Evolutionary conservation across 2,329 filamentous ascomycete species (phyloP).

Genomic region (Penicillium corylophilum): DNA sequence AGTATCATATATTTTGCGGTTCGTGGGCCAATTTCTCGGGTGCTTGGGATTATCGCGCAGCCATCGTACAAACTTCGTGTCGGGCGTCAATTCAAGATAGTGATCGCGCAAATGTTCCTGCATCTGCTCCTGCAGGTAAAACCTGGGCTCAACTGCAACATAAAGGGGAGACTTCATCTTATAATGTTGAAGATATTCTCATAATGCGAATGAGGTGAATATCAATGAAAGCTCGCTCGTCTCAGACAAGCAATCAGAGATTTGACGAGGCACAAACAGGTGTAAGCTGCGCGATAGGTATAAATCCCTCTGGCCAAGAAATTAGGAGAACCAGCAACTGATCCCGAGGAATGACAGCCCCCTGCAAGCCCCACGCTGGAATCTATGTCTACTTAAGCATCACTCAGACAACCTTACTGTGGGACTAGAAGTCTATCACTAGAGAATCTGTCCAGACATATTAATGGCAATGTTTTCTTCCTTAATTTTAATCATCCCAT

Average conservation of each 20-base stretch:
- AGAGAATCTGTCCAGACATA: not conserved
- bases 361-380: not conserved
- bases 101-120: constrained; percentile 23
- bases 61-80: constrained; percentile 34
- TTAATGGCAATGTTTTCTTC: not conserved
- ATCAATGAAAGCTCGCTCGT: not conserved
- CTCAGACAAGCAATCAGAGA: not conserved
- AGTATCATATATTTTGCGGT: constrained; percentile 31
- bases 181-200: not conserved
- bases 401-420: not conserved
- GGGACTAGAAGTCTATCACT: not conserved
- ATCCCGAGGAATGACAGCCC: not conserved
- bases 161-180: constrained; percentile 15
- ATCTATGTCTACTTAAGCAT: not conserved
- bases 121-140: constrained; percentile 18
- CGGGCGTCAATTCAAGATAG: constrained; percentile 29
- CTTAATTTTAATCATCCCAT: not conserved
- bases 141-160: constrained; percentile 11
- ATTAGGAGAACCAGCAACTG: not conserved
- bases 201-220: not conserved
- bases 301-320: not conserved
- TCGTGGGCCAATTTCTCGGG: constrained; percentile 33
- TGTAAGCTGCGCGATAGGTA: not conserved
- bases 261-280: not conserved
- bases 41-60: constrained; percentile 28